A percentile compares a stretch with the other conserved stretches of the same genome.
These are phyloP conservation scores for Theobroma grandiflorum DNA, from an alignment of 441 rosid species.

Conservation along the genomic window DNA sequence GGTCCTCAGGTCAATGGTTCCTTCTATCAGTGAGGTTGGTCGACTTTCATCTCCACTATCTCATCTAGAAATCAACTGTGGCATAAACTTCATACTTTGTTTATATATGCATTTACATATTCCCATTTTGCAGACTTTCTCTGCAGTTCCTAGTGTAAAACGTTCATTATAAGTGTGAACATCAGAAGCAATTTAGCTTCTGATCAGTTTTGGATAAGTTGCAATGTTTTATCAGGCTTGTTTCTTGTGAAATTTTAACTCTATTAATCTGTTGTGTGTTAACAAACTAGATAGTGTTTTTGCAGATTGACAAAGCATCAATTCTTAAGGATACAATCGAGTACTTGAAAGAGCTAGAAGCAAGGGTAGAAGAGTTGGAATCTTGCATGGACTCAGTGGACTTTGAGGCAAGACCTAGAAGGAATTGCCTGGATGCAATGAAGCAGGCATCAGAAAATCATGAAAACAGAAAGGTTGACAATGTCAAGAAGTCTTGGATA, in stretches of 20 bases:
- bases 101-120: background rate
- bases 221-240: background rate
- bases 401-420: constrained; percentile 48
- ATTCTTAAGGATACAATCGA: constrained; percentile 65
- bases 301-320: constrained; percentile 69
- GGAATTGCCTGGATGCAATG: constrained; percentile 47
- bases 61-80: background rate
- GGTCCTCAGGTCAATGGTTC: constrained; percentile 63
- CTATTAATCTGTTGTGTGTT: background rate
- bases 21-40: constrained; percentile 66
- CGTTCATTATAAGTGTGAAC: background rate
- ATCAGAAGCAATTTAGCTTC: background rate
- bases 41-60: constrained; percentile 8
- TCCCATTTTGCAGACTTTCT: background rate
- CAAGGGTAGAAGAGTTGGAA: constrained; percentile 79
- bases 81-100: background rate
- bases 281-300: constrained; percentile 11
- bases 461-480: constrained; percentile 41
- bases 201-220: too few relatives aligned
- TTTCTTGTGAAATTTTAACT: background rate
- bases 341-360: constrained; percentile 68
- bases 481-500: constrained; percentile 49
- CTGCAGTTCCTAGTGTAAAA: background rate
- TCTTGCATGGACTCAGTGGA: constrained; percentile 71
- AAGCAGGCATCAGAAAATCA: constrained; percentile 79